Percentiles rank a stretch among this genome's conserved stretches.
These are phyloP conservation scores for Leccinum pachyderme DNA, from an alignment of 1,284 basidiomycete genomes.

Conservation along the genomic window DNA sequence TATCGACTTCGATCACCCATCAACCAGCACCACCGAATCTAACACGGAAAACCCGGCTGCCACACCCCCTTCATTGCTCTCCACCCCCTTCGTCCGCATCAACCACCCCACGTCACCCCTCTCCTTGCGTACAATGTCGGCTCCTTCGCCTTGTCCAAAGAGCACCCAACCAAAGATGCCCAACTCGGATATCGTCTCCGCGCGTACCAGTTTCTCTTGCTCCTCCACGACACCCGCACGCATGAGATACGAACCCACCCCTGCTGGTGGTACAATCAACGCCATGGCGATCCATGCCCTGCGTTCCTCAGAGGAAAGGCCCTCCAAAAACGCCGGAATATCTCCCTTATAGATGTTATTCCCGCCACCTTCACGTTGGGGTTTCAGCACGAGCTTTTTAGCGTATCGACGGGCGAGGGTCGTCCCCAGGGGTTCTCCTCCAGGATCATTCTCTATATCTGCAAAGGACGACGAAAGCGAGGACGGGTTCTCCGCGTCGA, in stretches of 20 bases:
- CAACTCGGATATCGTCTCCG: slow-evolving; percentile 85
- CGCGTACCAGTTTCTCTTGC: slow-evolving; percentile 38
- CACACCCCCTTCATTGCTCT: slow-evolving; percentile 71
- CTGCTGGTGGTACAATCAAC: slow-evolving; percentile 76
- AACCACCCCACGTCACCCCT: slow-evolving; percentile 79
- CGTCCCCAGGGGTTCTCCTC: slow-evolving; percentile 22
- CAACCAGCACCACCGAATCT: slow-evolving; percentile 75
- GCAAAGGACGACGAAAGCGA: neutral
- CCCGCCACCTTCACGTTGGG: slow-evolving; percentile 95
- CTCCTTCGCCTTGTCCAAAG: slow-evolving; percentile 50
- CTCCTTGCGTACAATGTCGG: slow-evolving; percentile 22
- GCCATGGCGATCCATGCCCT: slow-evolving; percentile 94
- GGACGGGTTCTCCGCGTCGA: slow-evolving; percentile 41
- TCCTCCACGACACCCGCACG: slow-evolving; percentile 36
- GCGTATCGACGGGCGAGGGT: slow-evolving; percentile 51
- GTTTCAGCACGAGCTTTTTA: slow-evolving; percentile 63
- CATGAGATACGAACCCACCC: slow-evolving; percentile 71
- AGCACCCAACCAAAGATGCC: slow-evolving; percentile 91
- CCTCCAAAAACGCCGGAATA: slow-evolving; percentile 77
- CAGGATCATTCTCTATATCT: neutral
- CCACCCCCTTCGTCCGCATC: slow-evolving; percentile 88
- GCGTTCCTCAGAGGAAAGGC: slow-evolving; percentile 54
- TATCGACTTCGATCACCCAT: slow-evolving; percentile 12
- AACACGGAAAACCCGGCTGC: slow-evolving; percentile 72
- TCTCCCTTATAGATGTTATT: slow-evolving; percentile 91